These are phyloP conservation scores for Tubosaeta sp. DNA, from an alignment of 768 basidiomycete genomes.

Conservation along the genomic window DNA sequence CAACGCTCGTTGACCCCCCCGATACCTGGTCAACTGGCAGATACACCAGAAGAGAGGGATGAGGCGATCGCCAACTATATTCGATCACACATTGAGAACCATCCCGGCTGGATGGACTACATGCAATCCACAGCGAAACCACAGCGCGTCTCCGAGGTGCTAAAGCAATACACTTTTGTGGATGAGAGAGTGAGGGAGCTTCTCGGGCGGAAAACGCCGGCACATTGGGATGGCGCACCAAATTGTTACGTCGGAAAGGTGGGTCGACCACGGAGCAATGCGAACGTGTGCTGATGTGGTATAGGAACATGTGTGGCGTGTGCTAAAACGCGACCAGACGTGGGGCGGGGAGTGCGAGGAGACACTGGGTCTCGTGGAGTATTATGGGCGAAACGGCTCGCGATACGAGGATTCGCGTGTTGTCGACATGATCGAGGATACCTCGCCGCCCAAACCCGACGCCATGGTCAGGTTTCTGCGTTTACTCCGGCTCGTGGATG, in stretches of 20 bases:
- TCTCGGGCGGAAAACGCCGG: conserved; percentile 41
- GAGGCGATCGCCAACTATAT: conserved; percentile 42
- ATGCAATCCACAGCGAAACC: conserved; percentile 40
- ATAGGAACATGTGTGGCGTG: conserved; percentile 47
- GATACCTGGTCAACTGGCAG: conserved; percentile 26
- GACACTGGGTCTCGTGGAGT: conserved; percentile 44
- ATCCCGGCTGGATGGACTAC: conserved; percentile 43
- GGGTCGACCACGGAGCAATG: conserved; percentile 1
- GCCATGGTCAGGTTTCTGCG: conserved; percentile 45
- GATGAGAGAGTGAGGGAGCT: conserved; percentile 45
- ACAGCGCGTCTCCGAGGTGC: conserved; percentile 38
- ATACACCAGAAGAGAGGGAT: conserved; percentile 38
- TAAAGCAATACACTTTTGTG: conserved; percentile 51
- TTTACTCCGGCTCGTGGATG: conserved; percentile 47
- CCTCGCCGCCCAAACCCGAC: conserved; percentile 40
- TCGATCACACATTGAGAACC: conserved; percentile 39
- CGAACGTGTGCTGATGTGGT: not conserved
- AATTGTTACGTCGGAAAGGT: conserved; percentile 44
- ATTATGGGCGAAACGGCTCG: conserved; percentile 55
- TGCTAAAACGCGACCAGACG: conserved; percentile 40
- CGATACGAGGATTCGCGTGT: conserved; percentile 48
- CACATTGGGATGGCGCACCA: conserved; percentile 35
- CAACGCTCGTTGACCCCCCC: conserved; percentile 20
- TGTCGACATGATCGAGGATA: conserved; percentile 47
- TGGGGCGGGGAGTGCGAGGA: conserved; percentile 50